Evolutionary conservation across 225 moss, liverwort and hornwort species (phyloP), one percentile per base, ranked within the genome.

Genomic region (Bryum argenteum): DNA sequence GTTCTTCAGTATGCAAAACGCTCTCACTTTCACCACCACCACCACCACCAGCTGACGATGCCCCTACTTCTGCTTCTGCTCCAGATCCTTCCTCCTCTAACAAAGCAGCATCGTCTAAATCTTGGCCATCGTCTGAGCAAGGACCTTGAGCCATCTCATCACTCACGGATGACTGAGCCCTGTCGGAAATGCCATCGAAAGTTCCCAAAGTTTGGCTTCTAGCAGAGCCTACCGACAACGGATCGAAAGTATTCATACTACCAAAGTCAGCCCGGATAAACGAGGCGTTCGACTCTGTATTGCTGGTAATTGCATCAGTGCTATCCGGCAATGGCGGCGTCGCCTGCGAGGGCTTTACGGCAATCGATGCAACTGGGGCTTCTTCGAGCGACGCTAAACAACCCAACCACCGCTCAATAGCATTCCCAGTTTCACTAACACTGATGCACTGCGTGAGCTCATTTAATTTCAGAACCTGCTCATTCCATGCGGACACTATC

Each of bases 351-450:
- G 77, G 67, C 66, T 79, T 59, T 59, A 76, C 73, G 47, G 28
- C 55, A 1, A 60, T 2, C 8, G 72, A 72, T 47, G 47, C 14
- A 16, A 17, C 54, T 11, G 65, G 17, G 11, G 16, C 28, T 37
- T 59, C 70, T 59, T 83, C 87, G 3, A 78, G 61, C 45, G 78
- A 70, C 60, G 81, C 87, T 50, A 88, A 69, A 65, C 88, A 88
- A 77, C 77, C 77, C 66, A 88, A 62, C 88, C 88, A 88, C 79
- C 84, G 65, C 66, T 84, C 82, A 50, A 88, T 75, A 14, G 84
- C 84, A 63, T 84, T 79, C 37, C 84, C 88, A 15, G 88, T 48
- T 63, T 75, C 81, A 51, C 88, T 88, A 2, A 37, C 63, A 11
- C 79, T 81, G 59, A 88, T 84, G 43, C 88, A 88, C 62, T 72